phyloP scores from a whole-genome alignment of 805 yeast species.

The Kluyveromyces starmeri region DNA sequence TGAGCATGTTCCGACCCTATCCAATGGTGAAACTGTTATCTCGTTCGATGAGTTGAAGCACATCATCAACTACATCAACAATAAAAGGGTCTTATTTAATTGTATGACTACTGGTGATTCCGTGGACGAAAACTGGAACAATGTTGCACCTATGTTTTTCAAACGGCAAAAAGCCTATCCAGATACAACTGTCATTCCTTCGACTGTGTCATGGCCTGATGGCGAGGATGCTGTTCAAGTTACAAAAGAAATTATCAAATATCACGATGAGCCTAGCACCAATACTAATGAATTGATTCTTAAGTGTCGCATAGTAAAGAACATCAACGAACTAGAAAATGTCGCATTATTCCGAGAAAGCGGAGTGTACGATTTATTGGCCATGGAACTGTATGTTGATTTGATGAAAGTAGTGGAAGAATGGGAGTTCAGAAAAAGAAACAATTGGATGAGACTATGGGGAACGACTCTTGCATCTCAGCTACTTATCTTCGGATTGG shows the following conservation, averaged over 20 bases:
- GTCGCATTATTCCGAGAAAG: constrained; percentile 31
- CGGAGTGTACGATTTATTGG: constrained; percentile 41
- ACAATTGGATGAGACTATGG: constrained; percentile 44
- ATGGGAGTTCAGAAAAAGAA: constrained; percentile 39
- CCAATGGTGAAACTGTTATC: constrained; percentile 48
- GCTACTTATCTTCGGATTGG: constrained; percentile 46
- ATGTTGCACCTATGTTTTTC: constrained; percentile 23
- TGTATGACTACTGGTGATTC: constrained; percentile 13
- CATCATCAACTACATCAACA: constrained; percentile 52
- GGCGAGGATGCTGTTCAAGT: constrained; percentile 13
- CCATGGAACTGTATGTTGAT: constrained; percentile 51
- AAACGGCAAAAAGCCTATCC: constrained; percentile 23
- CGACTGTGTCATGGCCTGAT: constrained; percentile 15
- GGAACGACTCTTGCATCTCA: constrained; percentile 54
- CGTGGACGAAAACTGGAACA: constrained; percentile 17
- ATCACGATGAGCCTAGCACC: constrained; percentile 25
- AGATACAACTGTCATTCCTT: constrained; percentile 19
- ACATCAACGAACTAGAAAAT: constrained; percentile 35
- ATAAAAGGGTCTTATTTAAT: constrained; percentile 27
- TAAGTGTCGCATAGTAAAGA: constrained; percentile 39
- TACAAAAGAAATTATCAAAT: constrained; percentile 26
- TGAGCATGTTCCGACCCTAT: constrained; percentile 38
- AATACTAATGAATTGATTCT: constrained; percentile 23
- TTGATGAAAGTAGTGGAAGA: constrained; percentile 43
- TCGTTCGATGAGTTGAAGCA: constrained; percentile 53